Base-by-base conservation (phyloP, 2,329 filamentous ascomycete species). In the Xylariaceae sp. region DNA sequence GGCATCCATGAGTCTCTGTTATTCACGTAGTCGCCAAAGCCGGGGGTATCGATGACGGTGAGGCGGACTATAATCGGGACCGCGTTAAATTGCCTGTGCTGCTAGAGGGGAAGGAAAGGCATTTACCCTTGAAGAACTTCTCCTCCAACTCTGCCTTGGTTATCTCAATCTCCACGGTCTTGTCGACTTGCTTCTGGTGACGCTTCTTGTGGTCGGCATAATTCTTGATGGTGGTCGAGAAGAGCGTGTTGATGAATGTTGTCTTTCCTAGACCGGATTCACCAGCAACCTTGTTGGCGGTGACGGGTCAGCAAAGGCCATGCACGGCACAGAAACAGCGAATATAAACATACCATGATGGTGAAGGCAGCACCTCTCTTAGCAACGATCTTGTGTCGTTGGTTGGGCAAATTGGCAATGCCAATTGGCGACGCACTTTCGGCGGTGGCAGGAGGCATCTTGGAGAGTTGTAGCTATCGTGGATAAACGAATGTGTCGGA, bases 191-290 rank as follows among this genome's bases (percentile, higher is more conserved):
- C 85, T 99, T 99, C 78, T 94, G 89, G 76, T 99, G 94, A 71
- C 94, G 89, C 76, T 91, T 89, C 83, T 96, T 96, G 84, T 99
- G 92, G 76, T 99, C 94, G 83, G 94, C 94, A 75, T 99, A 99
- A 84, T 97, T 99, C 84, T 99, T 99, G 84, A 99, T 99, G 68
- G 94, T 99, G 64, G 95, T 99, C 60, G 94, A 99, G 83, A 99
- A 99, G 58, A 99, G 86, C 56, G 94, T 99, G 86, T 99, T 99
- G 85, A 99, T 97, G 78, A 99, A 99, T 68, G 94, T 99, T 22
- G 95, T 99, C 85, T 99, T 99, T 80, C 94, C 94, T 66, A 97
- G 79, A 71, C 92, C 92, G 65, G 94, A 97, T 80, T 99, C 92
- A 79, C 92, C 92, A 78, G 94, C 94, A 76, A 97, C 91, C 91